Base-by-base conservation (phyloP, 139 green algal species). In the Tetraselmis striata region DNA sequence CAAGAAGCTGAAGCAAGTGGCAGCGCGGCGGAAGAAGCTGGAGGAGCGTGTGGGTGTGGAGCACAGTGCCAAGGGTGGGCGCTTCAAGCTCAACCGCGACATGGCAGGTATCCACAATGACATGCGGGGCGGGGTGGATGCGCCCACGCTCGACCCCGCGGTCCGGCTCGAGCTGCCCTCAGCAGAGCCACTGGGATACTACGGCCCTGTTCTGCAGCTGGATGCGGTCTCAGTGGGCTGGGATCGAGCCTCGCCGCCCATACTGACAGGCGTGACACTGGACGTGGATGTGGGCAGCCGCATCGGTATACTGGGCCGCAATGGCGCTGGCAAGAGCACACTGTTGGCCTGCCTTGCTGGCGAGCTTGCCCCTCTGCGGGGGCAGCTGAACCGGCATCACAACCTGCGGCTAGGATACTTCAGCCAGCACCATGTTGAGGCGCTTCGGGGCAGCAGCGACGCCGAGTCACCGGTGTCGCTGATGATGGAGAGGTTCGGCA, bases 361-460 rank as follows among this genome's bases (percentile, higher is more conserved):
- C 0, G 75, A 89, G 32, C 75, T 88, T 23, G 26, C 32, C 1
- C 79, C 86, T 26, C 28, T 80, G 74, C 28, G 30, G 1, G 83
- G 83, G 29, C 79, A 32, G 0, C 67, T 84, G 1, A 18, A 78
- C 28, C 75, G 23, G 18, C 80, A 86, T 28, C 75, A 74, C 30
- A 79, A 84, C 25, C 77, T 93, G 1, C 84, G 85, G 23, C 81
- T 94, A 28, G 86, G 84, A 2, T 74, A 85, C 29, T 95, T 94
- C 83, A 85, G 76, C 1, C 91, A 94, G 85, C 88, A 94, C 79
- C 89, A 89, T 59, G 80, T 94, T 74, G 91, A 94, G 59, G 86
- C 83, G 22, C 83, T 93, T 32, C 85, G 89, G 22, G 83, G 83
- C 45, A 18, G 11, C 11, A 67, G 11, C 18, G 45, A 18, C 45